Evolutionary conservation across 768 basidiomycete species (phyloP), one percentile per base, ranked within the genome.

Genomic region (Boletales sp.): DNA sequence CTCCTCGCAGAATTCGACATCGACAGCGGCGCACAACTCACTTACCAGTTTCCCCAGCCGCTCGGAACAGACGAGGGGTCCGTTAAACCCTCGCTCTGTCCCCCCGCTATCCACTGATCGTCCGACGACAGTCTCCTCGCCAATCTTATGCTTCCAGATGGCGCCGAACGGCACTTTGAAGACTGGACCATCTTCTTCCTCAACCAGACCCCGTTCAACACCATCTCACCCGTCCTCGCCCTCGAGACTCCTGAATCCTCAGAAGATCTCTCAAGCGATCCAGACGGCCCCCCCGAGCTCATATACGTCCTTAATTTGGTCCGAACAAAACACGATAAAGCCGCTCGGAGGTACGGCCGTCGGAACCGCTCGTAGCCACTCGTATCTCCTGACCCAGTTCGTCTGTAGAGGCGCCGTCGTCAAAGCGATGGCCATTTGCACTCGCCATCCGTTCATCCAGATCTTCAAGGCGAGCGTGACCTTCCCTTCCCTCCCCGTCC

Each of bases 151-250:
- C 80, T 99, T 18, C 96, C 96, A 11, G 96, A 99, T 68, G 96
- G 96, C 7, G 96, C 94, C 30, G 95, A 99, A 71, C 83, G 87
- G 44, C 90, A 95, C 54, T 72, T 87, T 19, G 92, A 95, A 66
- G 96, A 98, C 70, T 98, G 94, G 94, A 98, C 96, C 6, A 84
- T 97, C 39, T 99, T 99, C 78, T 96, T 95, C 69, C 80, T 99
- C 50, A 97, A 97, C 65, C 96, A 97, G 70, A 92, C 90, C 0
- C 77, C 85, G 0, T 89, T 86, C 71, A 93, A 94, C 63, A 86
- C 84, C 15, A 90, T 95, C 56, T 81, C 85, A 2, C 88, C 92
- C 7, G 80, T 93, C 14, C 76, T 94, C 37, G 83, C 88, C 1
- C 71, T 87, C 55, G 87, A 87, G 58, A 81, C 79, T 1, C 62